Evolutionary conservation across 768 basidiomycete genomes (phyloP), one percentile per base, ranked within the genome.

Genomic region (Mrakia blollopis): DNA sequence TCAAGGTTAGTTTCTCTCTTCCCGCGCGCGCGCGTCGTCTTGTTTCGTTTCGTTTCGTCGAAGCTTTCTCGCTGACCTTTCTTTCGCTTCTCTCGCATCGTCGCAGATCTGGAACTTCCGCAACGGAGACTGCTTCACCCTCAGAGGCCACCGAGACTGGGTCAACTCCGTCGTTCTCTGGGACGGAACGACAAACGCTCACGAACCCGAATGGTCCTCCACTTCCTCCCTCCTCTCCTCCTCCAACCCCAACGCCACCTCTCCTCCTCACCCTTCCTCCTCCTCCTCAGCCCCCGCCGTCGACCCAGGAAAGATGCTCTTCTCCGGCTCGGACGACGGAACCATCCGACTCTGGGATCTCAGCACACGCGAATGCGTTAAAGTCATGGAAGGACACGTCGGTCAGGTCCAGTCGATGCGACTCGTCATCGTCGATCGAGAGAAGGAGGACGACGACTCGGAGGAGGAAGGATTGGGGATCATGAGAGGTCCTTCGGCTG

Each of bases 271-370:
- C 47, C 71, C 74, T 0, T 60, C 70, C 7, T 28, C 69, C 16
- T 16, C 39, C 65, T 77, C 37, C 13, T 25, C 75, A 3, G 50
- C 65, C 5, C 75, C 75, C 21, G 62, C 50, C 37, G 63, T 77
- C 50, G 76, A 77, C 50, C 70, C 76, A 21, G 93, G 94, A 72
- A 95, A 97, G 85, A 94, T 98, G 91, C 87, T 99, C 37, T 97
- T 99, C 85, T 97, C 94, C 11, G 93, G 93, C 4, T 94, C 93
- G 11, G 97, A 98, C 82, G 97, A 98, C 83, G 92, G 91, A 37
- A 90, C 91, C 4, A 93, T 98, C 83, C 90, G 90, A 77, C 88
- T 99, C 8, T 99, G 96, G 97, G 96, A 98, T 83, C 87, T 99
- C 61, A 89, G 88, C 37, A 85, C 85, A 30, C 88, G 92, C 67